Conservation (phyloP, 2,329 filamentous ascomycete species). For the Claviceps monticola region DNA sequence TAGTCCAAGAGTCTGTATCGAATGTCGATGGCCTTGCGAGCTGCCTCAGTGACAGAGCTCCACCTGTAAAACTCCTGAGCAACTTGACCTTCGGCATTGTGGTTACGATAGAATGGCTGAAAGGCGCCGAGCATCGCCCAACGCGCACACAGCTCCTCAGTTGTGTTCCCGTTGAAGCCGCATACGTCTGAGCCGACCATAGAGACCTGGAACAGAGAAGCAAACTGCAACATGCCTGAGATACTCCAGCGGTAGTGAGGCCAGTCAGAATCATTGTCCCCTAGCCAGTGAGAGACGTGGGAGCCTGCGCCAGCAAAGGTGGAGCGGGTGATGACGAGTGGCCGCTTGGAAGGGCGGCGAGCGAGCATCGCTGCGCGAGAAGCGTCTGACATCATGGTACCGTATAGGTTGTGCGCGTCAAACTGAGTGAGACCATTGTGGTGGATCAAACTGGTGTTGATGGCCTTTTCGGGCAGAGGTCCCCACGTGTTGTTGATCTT, state of each 20-base stretch:
- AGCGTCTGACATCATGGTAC: conserved; percentile 57
- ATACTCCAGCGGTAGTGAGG: conserved; percentile 44
- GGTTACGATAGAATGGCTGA: conserved; percentile 55
- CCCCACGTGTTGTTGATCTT: conserved; percentile 19
- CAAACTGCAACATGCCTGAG: conserved; percentile 44
- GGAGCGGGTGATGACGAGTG: conserved; percentile 60
- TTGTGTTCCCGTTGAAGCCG: conserved; percentile 54
- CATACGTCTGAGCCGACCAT: conserved; percentile 65
- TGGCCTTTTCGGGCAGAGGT: conserved; percentile 41
- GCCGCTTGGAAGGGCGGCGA: conserved; percentile 48
- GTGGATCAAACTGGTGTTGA: conserved; percentile 55
- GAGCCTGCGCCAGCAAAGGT: conserved; percentile 61
- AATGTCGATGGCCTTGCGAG: conserved; percentile 51
- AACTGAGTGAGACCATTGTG: conserved; percentile 54
- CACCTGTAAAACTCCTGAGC: conserved; percentile 56
- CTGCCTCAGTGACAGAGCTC: conserved; percentile 44
- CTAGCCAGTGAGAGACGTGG: conserved; percentile 49
- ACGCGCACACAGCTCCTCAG: conserved; percentile 47
- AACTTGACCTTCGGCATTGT: conserved; percentile 31
- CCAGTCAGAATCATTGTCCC: conserved; percentile 34
- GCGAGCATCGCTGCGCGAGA: conserved; percentile 52
- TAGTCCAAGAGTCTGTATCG: conserved; percentile 63
- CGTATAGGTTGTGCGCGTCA: conserved; percentile 68
- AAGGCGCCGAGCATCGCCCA: conserved; percentile 56
- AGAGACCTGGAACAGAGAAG: conserved; percentile 52